Conservation (phyloP, 73 alveolate species). For the Blepharisma japonicum region DNA sequence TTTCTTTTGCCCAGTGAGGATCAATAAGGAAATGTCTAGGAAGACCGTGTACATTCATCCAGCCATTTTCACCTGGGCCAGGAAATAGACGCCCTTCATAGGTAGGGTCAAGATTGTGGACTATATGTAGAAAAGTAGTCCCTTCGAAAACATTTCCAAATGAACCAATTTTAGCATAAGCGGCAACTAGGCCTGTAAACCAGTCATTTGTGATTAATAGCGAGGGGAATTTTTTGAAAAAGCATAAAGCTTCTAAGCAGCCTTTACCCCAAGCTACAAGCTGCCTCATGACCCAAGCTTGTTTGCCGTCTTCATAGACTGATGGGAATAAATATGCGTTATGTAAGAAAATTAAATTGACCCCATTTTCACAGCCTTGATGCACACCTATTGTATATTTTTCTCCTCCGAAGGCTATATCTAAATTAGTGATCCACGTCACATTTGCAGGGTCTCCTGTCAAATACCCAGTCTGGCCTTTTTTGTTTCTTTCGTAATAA, state of each 20-base stretch:
- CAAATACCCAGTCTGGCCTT: slow-evolving; percentile 84
- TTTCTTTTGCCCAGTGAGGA: slow-evolving; percentile 80
- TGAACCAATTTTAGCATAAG: slow-evolving; percentile 85
- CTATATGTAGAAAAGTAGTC: slow-evolving; percentile 94
- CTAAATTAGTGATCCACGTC: slow-evolving; percentile 64
- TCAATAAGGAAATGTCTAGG: slow-evolving; percentile 91
- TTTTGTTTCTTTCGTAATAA: slow-evolving; percentile 80
- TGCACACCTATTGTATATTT: slow-evolving; percentile 85
- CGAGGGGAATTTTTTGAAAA: slow-evolving; percentile 74
- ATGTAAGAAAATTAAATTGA: slow-evolving; percentile 87
- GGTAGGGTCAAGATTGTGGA: slow-evolving; percentile 92
- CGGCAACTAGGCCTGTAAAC: slow-evolving; percentile 96
- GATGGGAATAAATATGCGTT: slow-evolving; percentile 85
- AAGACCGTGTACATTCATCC: slow-evolving; percentile 82
- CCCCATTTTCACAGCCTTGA: slow-evolving; percentile 87
- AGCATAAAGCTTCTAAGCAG: slow-evolving; percentile 90
- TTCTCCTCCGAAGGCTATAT: slow-evolving; percentile 64
- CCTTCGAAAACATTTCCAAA: slow-evolving; percentile 89
- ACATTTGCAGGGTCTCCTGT: slow-evolving; percentile 87
- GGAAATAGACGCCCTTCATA: slow-evolving; percentile 82
- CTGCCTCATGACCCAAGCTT: slow-evolving; percentile 53
- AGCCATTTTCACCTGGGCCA: slow-evolving; percentile 46
- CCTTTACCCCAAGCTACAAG: slow-evolving; percentile 78
- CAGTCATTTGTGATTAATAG: slow-evolving; percentile 95
- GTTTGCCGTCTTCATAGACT: slow-evolving; percentile 85